Evolutionary conservation across 148 eudicot species (phyloP), one percentile per base, ranked within the genome.

Genomic region (Hydrangea macrophylla): DNA sequence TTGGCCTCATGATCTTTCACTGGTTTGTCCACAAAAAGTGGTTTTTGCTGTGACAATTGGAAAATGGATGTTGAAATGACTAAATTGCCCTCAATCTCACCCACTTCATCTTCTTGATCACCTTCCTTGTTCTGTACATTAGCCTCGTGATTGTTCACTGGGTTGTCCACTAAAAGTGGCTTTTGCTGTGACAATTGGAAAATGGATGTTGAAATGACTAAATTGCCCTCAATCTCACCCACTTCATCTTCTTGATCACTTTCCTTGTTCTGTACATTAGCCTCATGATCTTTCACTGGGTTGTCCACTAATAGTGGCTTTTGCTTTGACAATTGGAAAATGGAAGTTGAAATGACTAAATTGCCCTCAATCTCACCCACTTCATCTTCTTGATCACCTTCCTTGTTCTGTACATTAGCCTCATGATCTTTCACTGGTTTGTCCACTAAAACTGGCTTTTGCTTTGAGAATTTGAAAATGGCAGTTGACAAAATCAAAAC

Each of bases 401-500:
- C 39, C 59, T 32, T 63, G 50, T 30, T 39, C 30, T 12, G 36
- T 26, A 44, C 10, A 36, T 37, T 11, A 51, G 50, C 6, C 42
- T 48, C 64, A 11, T 68, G n/a, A n/a, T 15, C 32, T 17, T 33
- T 36, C 24, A 33, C 25, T 59, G 78, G 20, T 45, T 70, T 28
- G 55, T 70, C 45, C 55, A 30, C 35, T 45, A 75, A 53, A 22
- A 56, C 58, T 60, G 71, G 48, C 50, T 69, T 75, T 61, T 72
- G 62, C 48, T 71, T 71, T 55, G 72, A 80, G 65, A 72, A 71
- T 58, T 24, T 70, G 55, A 79, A 28, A 57, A 77, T 24, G 25
- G 76, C 55, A 39, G 79, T 63, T 2, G 71, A 69, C 15, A 72
- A 28, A 13, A 79, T 58, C 64, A 75, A 67, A 63, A 80, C 70